phyloP scores from a whole-genome alignment of 2,329 filamentous ascomycete genomes.

The Venturia nashicola region DNA sequence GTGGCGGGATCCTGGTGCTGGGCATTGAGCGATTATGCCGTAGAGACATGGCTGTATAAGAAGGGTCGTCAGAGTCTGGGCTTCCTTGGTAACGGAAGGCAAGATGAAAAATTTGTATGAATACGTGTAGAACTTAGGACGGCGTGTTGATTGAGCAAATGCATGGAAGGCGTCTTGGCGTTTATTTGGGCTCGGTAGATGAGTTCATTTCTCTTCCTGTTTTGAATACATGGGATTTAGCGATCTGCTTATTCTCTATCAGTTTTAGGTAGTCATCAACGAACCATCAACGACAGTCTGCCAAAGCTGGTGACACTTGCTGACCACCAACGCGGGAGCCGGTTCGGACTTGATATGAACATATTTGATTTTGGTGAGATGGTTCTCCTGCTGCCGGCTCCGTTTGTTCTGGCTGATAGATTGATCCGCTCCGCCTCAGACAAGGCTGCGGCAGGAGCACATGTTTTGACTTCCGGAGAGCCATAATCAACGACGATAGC shows the following conservation, averaged over 20 bases:
- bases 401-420: background rate
- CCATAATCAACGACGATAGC: background rate
- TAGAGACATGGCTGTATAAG: conserved; percentile 33
- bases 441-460: background rate
- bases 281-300: background rate
- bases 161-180: background rate
- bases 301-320: background rate
- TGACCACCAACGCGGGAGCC: background rate
- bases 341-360: background rate
- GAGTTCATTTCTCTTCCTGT: background rate
- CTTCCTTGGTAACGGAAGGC: conserved; percentile 14
- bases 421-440: background rate
- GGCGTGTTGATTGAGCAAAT: background rate
- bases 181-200: background rate
- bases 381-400: background rate
- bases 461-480: background rate
- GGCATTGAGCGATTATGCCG: conserved; percentile 66
- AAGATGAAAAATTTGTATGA: conserved; percentile 13
- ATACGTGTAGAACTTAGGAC: background rate
- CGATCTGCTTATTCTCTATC: background rate
- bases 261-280: background rate
- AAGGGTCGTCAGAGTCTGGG: conserved; percentile 32
- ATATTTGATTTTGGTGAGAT: background rate
- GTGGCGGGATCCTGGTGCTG: conserved; percentile 92
- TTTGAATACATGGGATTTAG: background rate